Evolutionary conservation across 192 early-diverging fungal species (phyloP), one percentile per base, ranked within the genome.

Genomic region (Thoreauomyces humboldtii): DNA sequence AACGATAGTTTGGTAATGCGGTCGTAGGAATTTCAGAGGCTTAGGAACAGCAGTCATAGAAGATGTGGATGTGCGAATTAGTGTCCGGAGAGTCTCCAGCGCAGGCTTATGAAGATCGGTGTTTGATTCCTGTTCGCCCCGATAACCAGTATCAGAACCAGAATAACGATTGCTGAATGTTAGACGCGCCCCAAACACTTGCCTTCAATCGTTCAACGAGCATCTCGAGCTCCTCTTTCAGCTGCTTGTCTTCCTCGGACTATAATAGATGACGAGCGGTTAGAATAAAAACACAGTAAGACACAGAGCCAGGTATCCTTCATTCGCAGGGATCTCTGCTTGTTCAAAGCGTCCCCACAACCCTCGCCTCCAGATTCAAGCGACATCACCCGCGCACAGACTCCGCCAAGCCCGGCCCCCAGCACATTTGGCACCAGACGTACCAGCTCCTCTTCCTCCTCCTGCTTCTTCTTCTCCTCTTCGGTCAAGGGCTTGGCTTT

Each of bases 31-130:
- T 77, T 99, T 99, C 69, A 99, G 84, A 25, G 95, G 95, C 73
- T 99, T 99, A 48, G 97, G 95, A 4, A 98, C 97, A n/a, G 94
- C 93, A 6, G 97, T 97, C 97, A 99, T 99, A 42, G 97, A 99
- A 57, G 88, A 91, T 2, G 95, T 94, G 7, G 93, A 89, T 7
- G 95, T 94, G 51, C 93, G 90, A 73, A 99, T 97, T 22, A 90
- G 62, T 11, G 88, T 92, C 59, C 89, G 87, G 24, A 99, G 83
- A 51, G 86, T 84, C 59, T 96, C 94, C 31, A 99, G 83, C 7
- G 95, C 85, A 21, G 92, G 83, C 57, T 84, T 84, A 73, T 97
- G 86, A 33, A 98, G 88, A 37, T 83, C 74, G 33, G 67, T 74
- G 33, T 94, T 86, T 5, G 80, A 58, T 72, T 95, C 86, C 85